phyloP scores from a whole-genome alignment of 371 early-diverging fungal species.

The Spraguea lophii region DNA sequence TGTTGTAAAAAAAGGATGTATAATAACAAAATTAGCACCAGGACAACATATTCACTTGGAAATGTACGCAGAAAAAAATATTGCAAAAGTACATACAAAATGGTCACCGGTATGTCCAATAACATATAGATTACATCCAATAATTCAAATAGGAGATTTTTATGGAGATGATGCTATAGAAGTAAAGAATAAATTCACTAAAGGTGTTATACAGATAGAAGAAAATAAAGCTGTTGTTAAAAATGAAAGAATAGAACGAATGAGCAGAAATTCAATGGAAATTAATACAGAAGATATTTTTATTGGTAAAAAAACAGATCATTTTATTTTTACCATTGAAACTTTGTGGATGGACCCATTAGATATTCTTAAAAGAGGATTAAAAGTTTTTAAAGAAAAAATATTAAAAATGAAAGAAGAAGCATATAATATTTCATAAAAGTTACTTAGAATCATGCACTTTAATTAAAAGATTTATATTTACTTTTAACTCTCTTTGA shows the following conservation, averaged over 20 bases:
- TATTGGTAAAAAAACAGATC: slow-evolving; percentile 65
- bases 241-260: slow-evolving; percentile 75
- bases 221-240: slow-evolving; percentile 59
- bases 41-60: slow-evolving; percentile 66
- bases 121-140: slow-evolving; percentile 68
- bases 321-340: slow-evolving; percentile 58
- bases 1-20: slow-evolving; percentile 62
- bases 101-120: slow-evolving; percentile 65
- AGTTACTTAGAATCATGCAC: too few species aligned
- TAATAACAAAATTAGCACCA: slow-evolving; percentile 76
- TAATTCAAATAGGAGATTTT: slow-evolving; percentile 61
- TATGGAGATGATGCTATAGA: slow-evolving; percentile 64
- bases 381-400: too few species aligned
- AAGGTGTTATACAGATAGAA: slow-evolving; percentile 64
- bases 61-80: slow-evolving; percentile 69
- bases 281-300: slow-evolving; percentile 70
- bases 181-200: slow-evolving; percentile 67
- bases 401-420: too few species aligned
- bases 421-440: too few species aligned
- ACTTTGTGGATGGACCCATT: slow-evolving; percentile 20
- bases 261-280: slow-evolving; percentile 75
- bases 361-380: slow-evolving; percentile 21
- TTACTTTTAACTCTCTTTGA: too few species aligned
- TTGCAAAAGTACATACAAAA: slow-evolving; percentile 86
- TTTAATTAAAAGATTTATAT: too few species aligned